Evolutionary conservation across 441 rosid species (phyloP).

Genomic region (Aleurites moluccanus): DNA sequence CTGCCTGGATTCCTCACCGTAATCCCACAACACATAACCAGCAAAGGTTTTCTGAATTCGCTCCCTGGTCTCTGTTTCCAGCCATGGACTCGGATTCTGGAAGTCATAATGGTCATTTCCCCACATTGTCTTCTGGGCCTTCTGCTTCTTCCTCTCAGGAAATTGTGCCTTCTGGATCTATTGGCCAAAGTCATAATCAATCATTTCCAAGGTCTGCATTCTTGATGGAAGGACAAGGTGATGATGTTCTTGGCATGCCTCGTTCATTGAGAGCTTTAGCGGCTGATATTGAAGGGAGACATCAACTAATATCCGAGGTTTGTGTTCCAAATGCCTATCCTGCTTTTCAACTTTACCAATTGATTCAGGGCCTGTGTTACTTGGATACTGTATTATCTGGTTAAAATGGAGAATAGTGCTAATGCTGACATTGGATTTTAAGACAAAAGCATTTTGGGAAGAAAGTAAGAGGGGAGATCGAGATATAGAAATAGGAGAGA

Average conservation of each 20-base stretch:
- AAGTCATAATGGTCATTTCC: slow-evolving; percentile 52
- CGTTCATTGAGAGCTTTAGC: slow-evolving; percentile 67
- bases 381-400: not conserved
- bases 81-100: slow-evolving; percentile 53
- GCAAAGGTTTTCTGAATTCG: slow-evolving; percentile 52
- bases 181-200: slow-evolving; percentile 50
- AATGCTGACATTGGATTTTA: not conserved
- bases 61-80: slow-evolving; percentile 79
- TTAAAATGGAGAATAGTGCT: not conserved
- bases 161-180: slow-evolving; percentile 48
- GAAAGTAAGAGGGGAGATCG: too few species aligned
- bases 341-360: slow-evolving; percentile 12
- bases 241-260: slow-evolving; percentile 57
- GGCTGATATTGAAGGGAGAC: slow-evolving; percentile 68
- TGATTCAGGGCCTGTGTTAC: not conserved
- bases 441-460: too few species aligned
- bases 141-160: slow-evolving; percentile 48
- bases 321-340: slow-evolving; percentile 18
- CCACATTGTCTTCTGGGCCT: slow-evolving; percentile 54
- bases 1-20: slow-evolving; percentile 54
- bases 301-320: slow-evolving; percentile 77
- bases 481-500: too few species aligned
- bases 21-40: slow-evolving; percentile 39
- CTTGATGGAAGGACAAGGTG: slow-evolving; percentile 58
- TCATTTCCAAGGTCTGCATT: slow-evolving; percentile 54